Percentiles rank a stretch among this genome's conserved stretches.
These are phyloP conservation scores for Thalia dealbata DNA, from an alignment of 176 grass and related monocot genomes.

Conservation along the genomic window DNA sequence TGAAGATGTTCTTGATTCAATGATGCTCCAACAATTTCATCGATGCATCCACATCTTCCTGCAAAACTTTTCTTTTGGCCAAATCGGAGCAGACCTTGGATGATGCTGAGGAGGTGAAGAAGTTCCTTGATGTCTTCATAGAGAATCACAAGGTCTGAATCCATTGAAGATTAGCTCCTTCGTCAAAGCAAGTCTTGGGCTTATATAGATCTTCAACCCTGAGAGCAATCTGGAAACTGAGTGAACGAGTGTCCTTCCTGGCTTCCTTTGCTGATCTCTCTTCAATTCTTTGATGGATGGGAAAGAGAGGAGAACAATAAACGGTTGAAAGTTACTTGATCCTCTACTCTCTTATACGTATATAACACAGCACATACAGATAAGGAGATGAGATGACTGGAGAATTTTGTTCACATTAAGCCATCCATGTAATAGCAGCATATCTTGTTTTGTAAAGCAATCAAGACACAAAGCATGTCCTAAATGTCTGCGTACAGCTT, in stretches of 20 bases:
- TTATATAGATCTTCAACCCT: conserved; percentile 30
- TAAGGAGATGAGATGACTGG: not conserved
- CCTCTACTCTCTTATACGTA: not conserved
- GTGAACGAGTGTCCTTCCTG: conserved; percentile 14
- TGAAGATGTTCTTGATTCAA: not conserved
- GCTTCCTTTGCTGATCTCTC: not conserved
- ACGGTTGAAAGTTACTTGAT: not conserved
- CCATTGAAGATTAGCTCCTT: not conserved
- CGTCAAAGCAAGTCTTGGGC: conserved; percentile 13
- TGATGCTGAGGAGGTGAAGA: conserved; percentile 4
- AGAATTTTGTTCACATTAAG: not conserved
- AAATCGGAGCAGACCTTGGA: not conserved
- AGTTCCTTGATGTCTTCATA: not conserved
- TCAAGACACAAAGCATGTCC: no score
- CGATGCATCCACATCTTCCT: not conserved
- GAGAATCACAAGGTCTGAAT: not conserved
- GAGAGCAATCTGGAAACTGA: conserved; percentile 27
- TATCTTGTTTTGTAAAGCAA: not conserved
- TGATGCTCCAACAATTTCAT: not conserved
- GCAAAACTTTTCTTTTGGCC: not conserved
- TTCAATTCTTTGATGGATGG: no score
- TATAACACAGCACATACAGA: not conserved
- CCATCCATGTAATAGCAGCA: not conserved
- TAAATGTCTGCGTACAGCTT: not conserved
- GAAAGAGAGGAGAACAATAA: no score